Evolutionary conservation across 495 filamentous ascomycete species (phyloP).

Genomic region (Trichoderma gamsii): DNA sequence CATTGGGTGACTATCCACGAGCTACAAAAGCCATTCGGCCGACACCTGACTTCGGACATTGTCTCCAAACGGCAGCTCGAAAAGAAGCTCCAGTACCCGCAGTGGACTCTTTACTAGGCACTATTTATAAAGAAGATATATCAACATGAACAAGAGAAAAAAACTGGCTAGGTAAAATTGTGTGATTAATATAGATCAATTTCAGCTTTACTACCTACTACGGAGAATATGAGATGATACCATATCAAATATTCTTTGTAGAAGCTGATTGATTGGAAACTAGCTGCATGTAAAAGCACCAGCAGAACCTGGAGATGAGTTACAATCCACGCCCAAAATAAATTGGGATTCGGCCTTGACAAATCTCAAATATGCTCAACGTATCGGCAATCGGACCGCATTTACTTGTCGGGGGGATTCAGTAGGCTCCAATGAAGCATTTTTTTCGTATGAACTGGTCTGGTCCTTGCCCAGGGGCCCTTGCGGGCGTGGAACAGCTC

Average conservation of each 20-base stretch:
- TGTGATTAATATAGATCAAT: no score
- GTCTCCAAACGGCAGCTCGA: conserved; percentile 4
- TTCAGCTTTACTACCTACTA: no score
- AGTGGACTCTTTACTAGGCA: not conserved
- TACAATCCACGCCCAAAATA: not conserved
- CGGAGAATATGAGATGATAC: no score
- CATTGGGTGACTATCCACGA: not conserved
- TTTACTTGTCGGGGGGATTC: not conserved
- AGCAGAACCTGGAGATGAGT: not conserved
- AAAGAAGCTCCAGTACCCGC: not conserved
- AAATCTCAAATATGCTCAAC: not conserved
- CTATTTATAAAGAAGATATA: no score
- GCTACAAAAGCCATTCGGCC: not conserved
- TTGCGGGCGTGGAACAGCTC: no score
- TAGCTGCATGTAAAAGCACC: not conserved
- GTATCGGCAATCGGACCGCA: conserved; percentile 7
- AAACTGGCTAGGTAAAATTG: no score
- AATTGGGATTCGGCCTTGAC: not conserved
- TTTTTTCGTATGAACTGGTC: not conserved
- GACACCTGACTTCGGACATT: not conserved
- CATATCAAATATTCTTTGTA: no score
- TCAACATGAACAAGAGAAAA: no score
- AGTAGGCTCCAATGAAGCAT: not conserved
- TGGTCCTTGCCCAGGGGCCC: not conserved
- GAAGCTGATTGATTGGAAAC: no score